A percentile compares a stretch with the other conserved stretches of the same genome.
Evolutionary conservation across 306 rosid species (phyloP).

Genomic region (Trichosanthes truncata): DNA sequence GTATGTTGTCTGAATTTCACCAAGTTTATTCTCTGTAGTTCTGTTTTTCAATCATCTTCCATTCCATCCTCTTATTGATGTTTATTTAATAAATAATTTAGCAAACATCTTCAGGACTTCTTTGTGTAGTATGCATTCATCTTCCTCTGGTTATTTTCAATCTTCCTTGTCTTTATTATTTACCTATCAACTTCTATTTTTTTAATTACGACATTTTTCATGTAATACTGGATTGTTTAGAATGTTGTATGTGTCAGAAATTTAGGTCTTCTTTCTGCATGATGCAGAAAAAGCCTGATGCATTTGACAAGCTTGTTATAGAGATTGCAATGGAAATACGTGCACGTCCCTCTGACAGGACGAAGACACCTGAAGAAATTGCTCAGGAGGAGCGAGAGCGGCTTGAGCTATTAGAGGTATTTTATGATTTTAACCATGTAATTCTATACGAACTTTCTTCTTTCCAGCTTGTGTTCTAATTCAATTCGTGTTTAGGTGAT

Average conservation of each 20-base stretch:
- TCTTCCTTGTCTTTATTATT: not conserved
- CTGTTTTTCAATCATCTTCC: not conserved
- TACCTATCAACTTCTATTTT: not conserved
- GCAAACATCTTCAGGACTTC: not conserved
- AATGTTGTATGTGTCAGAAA: not conserved
- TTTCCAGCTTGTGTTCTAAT: not conserved
- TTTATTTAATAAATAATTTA: not conserved
- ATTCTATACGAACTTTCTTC: not conserved
- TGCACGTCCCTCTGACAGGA: slow-evolving; percentile 88
- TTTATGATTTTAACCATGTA: not conserved
- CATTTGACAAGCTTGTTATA: slow-evolving; percentile 60
- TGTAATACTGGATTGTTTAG: not conserved
- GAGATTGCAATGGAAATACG: slow-evolving; percentile 71
- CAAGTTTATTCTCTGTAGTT: not conserved
- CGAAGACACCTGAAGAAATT: slow-evolving; percentile 80
- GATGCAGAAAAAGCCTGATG: slow-evolving; percentile 66
- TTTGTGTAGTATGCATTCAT: not conserved
- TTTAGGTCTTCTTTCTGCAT: slow-evolving; percentile 14
- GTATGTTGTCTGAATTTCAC: not conserved
- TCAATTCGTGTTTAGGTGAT: not conserved
- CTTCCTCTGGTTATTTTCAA: not conserved
- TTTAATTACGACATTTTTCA: not conserved
- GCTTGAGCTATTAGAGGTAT: slow-evolving; percentile 71
- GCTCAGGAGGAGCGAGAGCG: slow-evolving; percentile 89
- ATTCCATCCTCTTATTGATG: not conserved